A percentile compares a stretch with the other conserved stretches of the same genome.
Evolutionary conservation across 2,329 filamentous ascomycete genomes (phyloP).

Genomic region (Teratosphaeria zuluensis): DNA sequence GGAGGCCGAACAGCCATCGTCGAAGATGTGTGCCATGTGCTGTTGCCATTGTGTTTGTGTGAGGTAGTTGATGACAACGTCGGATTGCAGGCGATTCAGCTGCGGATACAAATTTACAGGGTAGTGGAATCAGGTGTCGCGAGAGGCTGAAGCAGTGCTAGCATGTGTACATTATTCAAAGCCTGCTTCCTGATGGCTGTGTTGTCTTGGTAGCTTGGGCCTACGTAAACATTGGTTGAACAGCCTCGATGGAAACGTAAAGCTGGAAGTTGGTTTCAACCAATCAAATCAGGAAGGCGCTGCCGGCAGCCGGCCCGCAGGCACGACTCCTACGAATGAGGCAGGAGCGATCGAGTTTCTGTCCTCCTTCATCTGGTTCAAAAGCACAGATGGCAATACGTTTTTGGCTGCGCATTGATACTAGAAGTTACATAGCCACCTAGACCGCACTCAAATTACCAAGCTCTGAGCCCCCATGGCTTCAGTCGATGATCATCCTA

Average conservation of each 20-base stretch:
- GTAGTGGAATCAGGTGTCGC: neutral
- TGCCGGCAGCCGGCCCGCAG: neutral
- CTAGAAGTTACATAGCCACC: too few species aligned
- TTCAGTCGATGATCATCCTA: neutral
- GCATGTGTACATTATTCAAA: neutral
- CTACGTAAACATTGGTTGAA: neutral
- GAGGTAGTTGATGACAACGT: neutral
- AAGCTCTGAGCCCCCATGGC: too few species aligned
- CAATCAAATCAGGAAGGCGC: neutral
- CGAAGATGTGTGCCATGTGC: conserved; percentile 53
- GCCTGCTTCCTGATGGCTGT: neutral
- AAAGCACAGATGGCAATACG: too few species aligned
- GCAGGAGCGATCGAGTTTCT: neutral
- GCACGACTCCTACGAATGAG: neutral
- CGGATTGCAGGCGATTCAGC: neutral
- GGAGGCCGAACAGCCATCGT: conserved; percentile 75
- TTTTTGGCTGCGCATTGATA: too few species aligned
- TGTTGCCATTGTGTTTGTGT: conserved; percentile 16
- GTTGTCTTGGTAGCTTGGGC: neutral
- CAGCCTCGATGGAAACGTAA: neutral
- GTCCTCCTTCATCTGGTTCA: too few species aligned
- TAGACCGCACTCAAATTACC: too few species aligned
- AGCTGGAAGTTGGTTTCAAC: neutral
- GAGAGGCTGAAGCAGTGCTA: neutral
- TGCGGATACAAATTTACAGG: neutral